Base-by-base conservation (phyloP, 1,139 yeast genomes). In the Pichia sp. region DNA sequence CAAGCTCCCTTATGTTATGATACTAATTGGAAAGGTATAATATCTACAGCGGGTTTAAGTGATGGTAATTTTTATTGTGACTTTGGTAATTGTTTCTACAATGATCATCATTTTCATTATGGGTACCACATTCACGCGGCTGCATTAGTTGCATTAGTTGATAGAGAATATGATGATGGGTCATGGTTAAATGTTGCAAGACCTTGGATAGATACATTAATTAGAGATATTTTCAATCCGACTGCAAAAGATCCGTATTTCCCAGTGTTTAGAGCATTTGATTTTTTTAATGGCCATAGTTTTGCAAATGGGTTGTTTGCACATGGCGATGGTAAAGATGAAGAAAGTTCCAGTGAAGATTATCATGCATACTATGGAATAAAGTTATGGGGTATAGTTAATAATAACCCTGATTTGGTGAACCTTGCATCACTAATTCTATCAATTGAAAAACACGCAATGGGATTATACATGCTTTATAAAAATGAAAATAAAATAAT, bases 31-130 rank as follows among this genome's bases (percentile, higher is more conserved):
- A 79, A 77, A 57, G 94, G 94, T n/a, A 58, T 84, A 9, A 71
- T 82, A 12, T 82, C 90, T 0, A 73, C 82, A 0, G 86, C 89
- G 0, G 80, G 77, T 1, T 71, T 80, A 1, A 36, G 34, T 3
- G 77, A 69, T 20, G 80, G 80, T 2, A 66, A 65, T 40, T 62
- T 67, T 36, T 64, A 69, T 31, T 69, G 67, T 49, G 94, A 84
- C 66, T 84, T 80, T 60, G 94, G 94, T 44, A 84, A 84, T 57
- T 72, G 89, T 10, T 80, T 76, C 57, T 84, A 83, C 59, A 84
- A 84, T 56, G 94, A 84, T 56, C 94, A 84, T 56, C 92, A 84
- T 62, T 84, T 84, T 69, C 92, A 84, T 63, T 84, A 82, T 57
- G 87, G 87, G 1, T 84, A 84, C 55, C 87, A 81, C 56, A 73